These are phyloP conservation scores for Euclidium syriacum DNA, from an alignment of 345 rosid genomes.

Conservation along the genomic window DNA sequence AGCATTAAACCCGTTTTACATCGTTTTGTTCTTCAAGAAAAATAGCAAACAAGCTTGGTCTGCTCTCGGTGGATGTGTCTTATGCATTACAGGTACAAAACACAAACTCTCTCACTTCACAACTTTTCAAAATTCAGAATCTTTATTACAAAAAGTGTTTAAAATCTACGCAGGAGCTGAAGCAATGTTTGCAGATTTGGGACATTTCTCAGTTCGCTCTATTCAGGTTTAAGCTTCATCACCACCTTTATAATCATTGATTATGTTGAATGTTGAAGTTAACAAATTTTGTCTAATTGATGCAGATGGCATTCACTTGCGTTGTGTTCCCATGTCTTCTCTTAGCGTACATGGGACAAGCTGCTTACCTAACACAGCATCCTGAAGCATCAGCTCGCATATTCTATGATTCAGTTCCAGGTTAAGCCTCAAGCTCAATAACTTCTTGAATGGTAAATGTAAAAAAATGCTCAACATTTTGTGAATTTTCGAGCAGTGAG, in stretches of 20 bases:
- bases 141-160: background rate
- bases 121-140: background rate
- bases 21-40: conserved; percentile 73
- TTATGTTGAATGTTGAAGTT: background rate
- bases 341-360: conserved; percentile 94
- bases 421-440: conserved; percentile 26
- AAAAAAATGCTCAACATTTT: background rate
- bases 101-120: conserved; percentile 8
- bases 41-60: conserved; percentile 78
- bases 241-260: background rate
- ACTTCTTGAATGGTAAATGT: background rate
- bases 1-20: conserved; percentile 81
- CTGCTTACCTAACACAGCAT: conserved; percentile 67
- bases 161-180: conserved; percentile 69
- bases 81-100: conserved; percentile 76
- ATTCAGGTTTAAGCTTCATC: conserved; percentile 66
- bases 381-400: conserved; percentile 59
- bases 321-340: conserved; percentile 96
- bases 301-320: conserved; percentile 71
- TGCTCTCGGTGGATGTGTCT: conserved; percentile 93
- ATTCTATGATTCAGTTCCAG: conserved; percentile 91
- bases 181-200: conserved; percentile 98
- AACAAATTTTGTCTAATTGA: conserved; percentile 7
- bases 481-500: conserved; percentile 37
- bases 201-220: conserved; percentile 86